phyloP scores from a whole-genome alignment of 768 basidiomycete species.

The Filobasidium wieringae region DNA sequence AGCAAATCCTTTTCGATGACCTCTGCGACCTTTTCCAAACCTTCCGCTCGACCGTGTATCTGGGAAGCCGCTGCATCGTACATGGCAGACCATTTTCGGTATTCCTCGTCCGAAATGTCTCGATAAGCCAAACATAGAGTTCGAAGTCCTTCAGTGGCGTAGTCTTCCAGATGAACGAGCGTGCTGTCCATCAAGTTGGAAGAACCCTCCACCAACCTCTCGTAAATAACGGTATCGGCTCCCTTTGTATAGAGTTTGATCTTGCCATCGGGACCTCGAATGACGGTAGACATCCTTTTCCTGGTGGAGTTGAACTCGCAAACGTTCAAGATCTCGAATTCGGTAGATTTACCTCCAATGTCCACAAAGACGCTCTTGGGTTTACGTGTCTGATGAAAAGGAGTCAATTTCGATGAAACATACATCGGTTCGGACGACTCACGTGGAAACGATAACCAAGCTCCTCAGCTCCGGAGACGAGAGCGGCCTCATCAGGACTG shows the following conservation, averaged over 20 bases:
- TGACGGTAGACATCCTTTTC: conserved; percentile 93
- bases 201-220: conserved; percentile 68
- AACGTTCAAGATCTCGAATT: conserved; percentile 86
- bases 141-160: conserved; percentile 90
- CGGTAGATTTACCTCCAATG: conserved; percentile 55
- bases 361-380: conserved; percentile 90
- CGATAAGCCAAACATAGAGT: conserved; percentile 94
- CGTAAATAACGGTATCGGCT: conserved; percentile 93
- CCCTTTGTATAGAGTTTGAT: conserved; percentile 96
- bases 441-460: conserved; percentile 91
- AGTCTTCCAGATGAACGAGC: conserved; percentile 83
- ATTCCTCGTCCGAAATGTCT: conserved; percentile 82
- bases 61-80: conserved; percentile 90
- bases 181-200: conserved; percentile 68
- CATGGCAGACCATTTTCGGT: conserved; percentile 72
- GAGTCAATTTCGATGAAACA: neutral
- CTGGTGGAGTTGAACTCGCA: conserved; percentile 98
- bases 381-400: conserved; percentile 62
- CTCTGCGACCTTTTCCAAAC: conserved; percentile 86
- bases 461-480: conserved; percentile 85
- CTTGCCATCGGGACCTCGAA: conserved; percentile 73
- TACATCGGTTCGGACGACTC: conserved; percentile 35
- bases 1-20: conserved; percentile 89
- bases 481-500: conserved; percentile 92
- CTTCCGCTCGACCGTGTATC: conserved; percentile 78